phyloP scores from a whole-genome alignment of 2,329 filamentous ascomycete species.

The Cladosporium sp. region DNA sequence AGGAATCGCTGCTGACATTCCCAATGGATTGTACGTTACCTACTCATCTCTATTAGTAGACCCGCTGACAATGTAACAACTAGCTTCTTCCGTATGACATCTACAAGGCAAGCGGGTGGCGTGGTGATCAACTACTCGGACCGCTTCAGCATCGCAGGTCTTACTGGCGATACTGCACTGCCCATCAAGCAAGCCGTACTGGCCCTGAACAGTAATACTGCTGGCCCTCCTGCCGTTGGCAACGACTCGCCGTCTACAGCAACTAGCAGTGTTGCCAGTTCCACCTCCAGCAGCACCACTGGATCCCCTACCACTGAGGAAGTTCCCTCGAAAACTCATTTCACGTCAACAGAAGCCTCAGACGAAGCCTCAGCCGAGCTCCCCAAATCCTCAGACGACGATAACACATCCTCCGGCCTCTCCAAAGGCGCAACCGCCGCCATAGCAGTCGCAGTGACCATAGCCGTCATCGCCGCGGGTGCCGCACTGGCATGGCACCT shows the following conservation, averaged over 20 bases:
- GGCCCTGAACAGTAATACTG: constrained; percentile 40
- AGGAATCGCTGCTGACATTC: constrained; percentile 33
- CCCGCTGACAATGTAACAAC: background rate
- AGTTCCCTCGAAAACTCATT: background rate
- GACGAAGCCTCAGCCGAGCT: background rate
- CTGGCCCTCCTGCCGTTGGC: constrained; percentile 40
- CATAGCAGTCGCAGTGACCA: constrained; percentile 3
- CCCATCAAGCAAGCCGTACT: constrained; percentile 39
- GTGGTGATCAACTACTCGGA: constrained; percentile 60
- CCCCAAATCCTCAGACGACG: background rate
- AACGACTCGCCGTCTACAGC: constrained; percentile 22
- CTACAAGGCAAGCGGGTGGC: constrained; percentile 54
- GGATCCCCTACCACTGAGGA: background rate
- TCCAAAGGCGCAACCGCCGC: constrained; percentile 10
- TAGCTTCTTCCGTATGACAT: constrained; percentile 62
- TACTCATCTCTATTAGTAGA: too few relatives aligned
- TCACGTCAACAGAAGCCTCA: background rate
- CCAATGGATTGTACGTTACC: constrained; percentile 57
- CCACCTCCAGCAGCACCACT: background rate
- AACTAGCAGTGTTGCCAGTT: background rate
- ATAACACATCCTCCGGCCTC: background rate
- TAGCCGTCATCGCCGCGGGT: background rate
- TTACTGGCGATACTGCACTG: constrained; percentile 61
- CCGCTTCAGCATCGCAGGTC: constrained; percentile 64
- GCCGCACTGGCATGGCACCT: background rate